Evolutionary conservation across 1,284 basidiomycete species (phyloP), one percentile per base, ranked within the genome.

Genomic region (Ganoderma boninense): DNA sequence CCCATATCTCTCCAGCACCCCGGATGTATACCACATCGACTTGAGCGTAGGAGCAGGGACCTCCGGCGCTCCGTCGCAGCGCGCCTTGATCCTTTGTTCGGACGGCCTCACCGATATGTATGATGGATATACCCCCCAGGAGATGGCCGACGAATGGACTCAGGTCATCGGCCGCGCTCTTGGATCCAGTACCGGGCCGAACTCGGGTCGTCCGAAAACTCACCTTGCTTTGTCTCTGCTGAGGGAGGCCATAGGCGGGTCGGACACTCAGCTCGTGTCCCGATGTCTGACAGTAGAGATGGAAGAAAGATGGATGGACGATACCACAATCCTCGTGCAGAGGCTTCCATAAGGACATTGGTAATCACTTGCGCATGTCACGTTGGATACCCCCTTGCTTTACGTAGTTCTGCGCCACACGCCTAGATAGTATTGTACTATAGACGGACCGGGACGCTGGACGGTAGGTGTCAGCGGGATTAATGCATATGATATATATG

Each of bases 291-390:
- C 90, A 13, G 84, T 92, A 56, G 90, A 92, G 77, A 89, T 89
- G 85, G 82, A 84, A 54, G 85, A 84, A 52, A 84, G 85, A 69
- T 92, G 90, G 90, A 88, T 91, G 83, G 91, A 92, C 78, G 90
- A 92, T 77, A 87, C 89, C n/a, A 92, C 90, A 0, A 84, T 92
- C 44, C 72, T 91, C 32, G 85, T 91, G 61, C 83, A 83, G 68
- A 79, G 81, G 44, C 79, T 83, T 49, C 42, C 66, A 26, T 74
- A 52, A 65, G 16, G 18, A 7, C 49, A 60, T 13, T 43, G 0
- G 46, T 52, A 43, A 63, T 40, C 49, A 20, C 52, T 44, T 35
- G 29, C 13, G 29, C 32, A 60, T 18, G 13, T 44, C 42, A 59
- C 26, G 29, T 18, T 26, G 32, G 43, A 63, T 63, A 66, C 69